Percentiles rank a stretch among this genome's conserved stretches.
Evolutionary conservation across 345 rosid genomes (phyloP).

Genomic region (Durio zibethinus): DNA sequence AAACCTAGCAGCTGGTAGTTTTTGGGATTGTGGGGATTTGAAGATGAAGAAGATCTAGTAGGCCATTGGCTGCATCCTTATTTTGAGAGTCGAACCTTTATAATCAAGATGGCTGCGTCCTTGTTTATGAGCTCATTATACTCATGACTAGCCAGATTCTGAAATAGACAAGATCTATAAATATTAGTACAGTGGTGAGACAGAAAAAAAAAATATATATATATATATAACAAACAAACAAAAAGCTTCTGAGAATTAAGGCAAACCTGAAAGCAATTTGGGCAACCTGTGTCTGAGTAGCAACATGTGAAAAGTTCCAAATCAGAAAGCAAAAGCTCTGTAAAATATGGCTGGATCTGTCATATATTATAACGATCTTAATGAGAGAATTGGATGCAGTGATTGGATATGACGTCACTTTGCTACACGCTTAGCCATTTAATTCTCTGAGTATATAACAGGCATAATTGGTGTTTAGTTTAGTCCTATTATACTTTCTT

Average conservation of each 20-base stretch:
- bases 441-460: neutral
- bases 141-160: constrained; percentile 66
- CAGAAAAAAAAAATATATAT: neutral
- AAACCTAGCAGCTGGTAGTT: neutral
- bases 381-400: constrained; percentile 24
- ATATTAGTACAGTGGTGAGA: neutral
- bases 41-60: neutral
- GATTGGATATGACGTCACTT: constrained; percentile 33
- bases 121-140: constrained; percentile 77
- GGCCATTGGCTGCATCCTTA: neutral
- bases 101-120: constrained; percentile 71
- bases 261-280: constrained; percentile 73
- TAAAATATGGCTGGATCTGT: constrained; percentile 75
- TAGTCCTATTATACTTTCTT: too few relatives aligned
- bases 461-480: too few relatives aligned
- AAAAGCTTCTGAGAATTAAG: neutral
- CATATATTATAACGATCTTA: constrained; percentile 19
- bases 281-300: constrained; percentile 63
- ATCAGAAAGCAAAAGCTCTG: constrained; percentile 63
- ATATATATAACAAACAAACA: too few relatives aligned
- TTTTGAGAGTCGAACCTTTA: constrained; percentile 43
- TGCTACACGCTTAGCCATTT: constrained; percentile 12
- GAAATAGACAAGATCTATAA: constrained; percentile 11
- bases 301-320: constrained; percentile 67
- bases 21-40: neutral